Percentiles rank a stretch among this genome's conserved stretches.
Conservation (phyloP, 1,284 basidiomycete genomes). For the Apiotrichum sp. region DNA sequence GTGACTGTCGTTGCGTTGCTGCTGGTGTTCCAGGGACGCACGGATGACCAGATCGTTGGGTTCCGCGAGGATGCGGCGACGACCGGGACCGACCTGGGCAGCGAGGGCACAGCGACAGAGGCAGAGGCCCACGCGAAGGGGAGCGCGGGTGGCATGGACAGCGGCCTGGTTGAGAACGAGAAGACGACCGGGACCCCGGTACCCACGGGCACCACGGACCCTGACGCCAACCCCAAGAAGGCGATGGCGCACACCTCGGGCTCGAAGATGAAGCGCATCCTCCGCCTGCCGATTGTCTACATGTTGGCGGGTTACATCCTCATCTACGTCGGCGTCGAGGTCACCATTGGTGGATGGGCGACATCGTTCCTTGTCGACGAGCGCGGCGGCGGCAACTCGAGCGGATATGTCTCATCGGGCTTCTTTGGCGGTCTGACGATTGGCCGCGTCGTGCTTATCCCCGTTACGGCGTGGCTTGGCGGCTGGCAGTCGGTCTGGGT, state of each 20-base stretch:
- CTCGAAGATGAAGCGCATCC: slow-evolving; percentile 39
- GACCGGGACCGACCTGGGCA: not conserved
- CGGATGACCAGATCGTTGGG: slow-evolving; percentile 51
- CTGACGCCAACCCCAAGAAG: not conserved
- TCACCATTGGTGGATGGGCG: slow-evolving; percentile 41
- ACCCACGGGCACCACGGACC: too few species aligned
- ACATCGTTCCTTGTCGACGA: slow-evolving; percentile 39
- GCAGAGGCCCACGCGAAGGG: not conserved
- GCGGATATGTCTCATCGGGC: slow-evolving; percentile 41
- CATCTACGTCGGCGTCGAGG: slow-evolving; percentile 41
- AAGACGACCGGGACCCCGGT: not conserved
- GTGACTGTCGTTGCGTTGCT: slow-evolving; percentile 51
- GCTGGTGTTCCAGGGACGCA: slow-evolving; percentile 54
- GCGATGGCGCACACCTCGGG: slow-evolving; percentile 5
- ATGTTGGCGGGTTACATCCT: slow-evolving; percentile 36
- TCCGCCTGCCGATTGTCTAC: slow-evolving; percentile 28
- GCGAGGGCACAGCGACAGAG: not conserved
- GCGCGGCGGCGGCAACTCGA: slow-evolving; percentile 30
- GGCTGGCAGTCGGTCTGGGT: slow-evolving; percentile 32
- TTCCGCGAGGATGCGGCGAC: slow-evolving; percentile 5
- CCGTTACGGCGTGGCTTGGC: slow-evolving; percentile 37
- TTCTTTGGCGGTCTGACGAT: slow-evolving; percentile 42
- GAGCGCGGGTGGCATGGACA: not conserved
- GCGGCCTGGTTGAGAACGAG: not conserved
- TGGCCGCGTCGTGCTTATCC: slow-evolving; percentile 39